Evolutionary conservation across 176 grass and related monocot species (phyloP).

Genomic region (Cymbopogon citratus): DNA sequence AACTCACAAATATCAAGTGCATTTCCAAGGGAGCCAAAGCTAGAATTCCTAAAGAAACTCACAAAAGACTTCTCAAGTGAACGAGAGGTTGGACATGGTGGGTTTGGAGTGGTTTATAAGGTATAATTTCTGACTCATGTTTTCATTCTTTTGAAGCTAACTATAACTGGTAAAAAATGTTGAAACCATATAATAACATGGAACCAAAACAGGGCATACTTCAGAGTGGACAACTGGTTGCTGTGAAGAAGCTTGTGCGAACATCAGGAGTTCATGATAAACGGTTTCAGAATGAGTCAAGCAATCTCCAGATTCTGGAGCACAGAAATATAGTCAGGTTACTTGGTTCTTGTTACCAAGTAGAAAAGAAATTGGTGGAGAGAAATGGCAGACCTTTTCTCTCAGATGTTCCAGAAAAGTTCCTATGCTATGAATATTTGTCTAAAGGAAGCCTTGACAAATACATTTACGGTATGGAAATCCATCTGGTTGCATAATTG

Average conservation of each 20-base stretch:
- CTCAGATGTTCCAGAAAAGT: neutral
- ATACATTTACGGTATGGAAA: neutral
- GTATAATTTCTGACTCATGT: neutral
- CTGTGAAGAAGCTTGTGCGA: slow-evolving; percentile 21
- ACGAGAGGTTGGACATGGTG: neutral
- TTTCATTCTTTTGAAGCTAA: neutral
- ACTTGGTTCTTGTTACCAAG: slow-evolving; percentile 17
- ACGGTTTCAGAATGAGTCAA: slow-evolving; percentile 17
- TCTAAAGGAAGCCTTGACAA: slow-evolving; percentile 20
- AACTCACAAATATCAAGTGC: neutral
- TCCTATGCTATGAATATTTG: slow-evolving; percentile 24
- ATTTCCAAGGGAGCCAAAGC: neutral
- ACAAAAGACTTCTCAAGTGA: slow-evolving; percentile 17
- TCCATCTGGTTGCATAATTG: neutral
- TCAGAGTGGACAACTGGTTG: slow-evolving; percentile 6
- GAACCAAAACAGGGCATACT: neutral
- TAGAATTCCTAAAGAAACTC: neutral
- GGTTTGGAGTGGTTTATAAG: slow-evolving; percentile 15
- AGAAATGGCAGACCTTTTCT: neutral
- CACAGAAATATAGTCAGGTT: slow-evolving; percentile 30
- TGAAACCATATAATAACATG: neutral
- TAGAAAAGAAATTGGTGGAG: neutral
- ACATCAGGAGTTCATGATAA: slow-evolving; percentile 8
- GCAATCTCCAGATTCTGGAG: neutral
- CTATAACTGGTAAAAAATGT: neutral